These are phyloP conservation scores for Aquanectria penicillioides DNA, from an alignment of 2,329 filamentous ascomycete species.

Conservation along the genomic window DNA sequence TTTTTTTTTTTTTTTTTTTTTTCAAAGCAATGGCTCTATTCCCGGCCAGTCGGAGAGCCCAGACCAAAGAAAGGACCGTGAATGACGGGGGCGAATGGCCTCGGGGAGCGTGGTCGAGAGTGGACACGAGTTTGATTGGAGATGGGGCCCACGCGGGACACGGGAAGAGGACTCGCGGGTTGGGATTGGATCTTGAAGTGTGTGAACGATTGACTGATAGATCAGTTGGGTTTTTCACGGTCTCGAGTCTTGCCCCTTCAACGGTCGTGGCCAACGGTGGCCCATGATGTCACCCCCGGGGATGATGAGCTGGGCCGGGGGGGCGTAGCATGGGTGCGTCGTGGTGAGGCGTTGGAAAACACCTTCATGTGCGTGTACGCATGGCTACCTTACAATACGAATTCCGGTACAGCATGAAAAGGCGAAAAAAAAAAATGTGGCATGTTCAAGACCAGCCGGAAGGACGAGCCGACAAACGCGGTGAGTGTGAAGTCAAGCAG, in stretches of 20 bases:
- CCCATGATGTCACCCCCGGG: not conserved
- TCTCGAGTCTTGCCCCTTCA: too few relatives aligned
- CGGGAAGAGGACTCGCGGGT: not conserved
- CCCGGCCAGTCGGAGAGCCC: too few relatives aligned
- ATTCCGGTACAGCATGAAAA: too few relatives aligned
- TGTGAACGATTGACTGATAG: too few relatives aligned
- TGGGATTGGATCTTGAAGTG: too few relatives aligned
- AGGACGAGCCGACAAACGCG: slow-evolving; percentile 9
- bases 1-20: not conserved
- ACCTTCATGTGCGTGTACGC: too few relatives aligned
- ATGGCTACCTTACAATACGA: too few relatives aligned
- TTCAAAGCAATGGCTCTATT: not conserved
- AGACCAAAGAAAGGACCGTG: slow-evolving; percentile 2
- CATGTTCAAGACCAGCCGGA: too few relatives aligned
- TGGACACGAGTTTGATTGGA: slow-evolving; percentile 27
- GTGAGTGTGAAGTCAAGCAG: slow-evolving; percentile 8
- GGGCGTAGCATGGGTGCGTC: too few relatives aligned
- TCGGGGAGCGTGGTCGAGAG: slow-evolving; percentile 24
- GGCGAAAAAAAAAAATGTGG: not conserved
- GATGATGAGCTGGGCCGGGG: too few relatives aligned
- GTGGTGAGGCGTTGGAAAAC: too few relatives aligned
- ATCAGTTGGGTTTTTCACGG: too few relatives aligned
- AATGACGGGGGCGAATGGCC: slow-evolving; percentile 27
- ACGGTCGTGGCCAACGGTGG: not conserved
- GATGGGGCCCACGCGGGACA: slow-evolving; percentile 16